Evolutionary conservation across 805 yeast species (phyloP).

Genomic region (Isabelozyma heimii): DNA sequence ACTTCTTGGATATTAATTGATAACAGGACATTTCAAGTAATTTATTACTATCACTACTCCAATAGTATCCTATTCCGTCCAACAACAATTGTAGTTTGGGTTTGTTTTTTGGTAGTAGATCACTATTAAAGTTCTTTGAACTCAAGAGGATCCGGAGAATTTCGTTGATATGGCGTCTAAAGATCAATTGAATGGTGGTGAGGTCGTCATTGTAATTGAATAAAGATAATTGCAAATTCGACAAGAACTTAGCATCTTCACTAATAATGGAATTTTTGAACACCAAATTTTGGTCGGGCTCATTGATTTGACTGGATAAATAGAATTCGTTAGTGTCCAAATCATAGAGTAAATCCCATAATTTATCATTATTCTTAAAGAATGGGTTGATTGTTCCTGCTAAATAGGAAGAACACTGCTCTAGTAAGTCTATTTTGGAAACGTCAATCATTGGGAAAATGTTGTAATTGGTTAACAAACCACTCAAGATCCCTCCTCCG

Average conservation of each 20-base stretch:
- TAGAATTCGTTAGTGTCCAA: constrained; percentile 49
- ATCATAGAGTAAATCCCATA: constrained; percentile 65
- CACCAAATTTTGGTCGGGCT: constrained; percentile 9
- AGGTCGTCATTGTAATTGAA: constrained; percentile 45
- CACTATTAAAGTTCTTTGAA: constrained; percentile 32
- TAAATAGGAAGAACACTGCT: constrained; percentile 41
- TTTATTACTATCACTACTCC: constrained; percentile 42
- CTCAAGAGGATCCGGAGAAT: constrained; percentile 36
- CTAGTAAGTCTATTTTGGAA: constrained; percentile 50
- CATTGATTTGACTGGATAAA: constrained; percentile 19
- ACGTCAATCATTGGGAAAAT: constrained; percentile 63
- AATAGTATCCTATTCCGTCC: constrained; percentile 43
- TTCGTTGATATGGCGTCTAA: constrained; percentile 45
- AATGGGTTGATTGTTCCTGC: constrained; percentile 71
- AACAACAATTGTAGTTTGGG: constrained; percentile 24
- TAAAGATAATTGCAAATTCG: constrained; percentile 41
- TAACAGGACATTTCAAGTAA: constrained; percentile 40
- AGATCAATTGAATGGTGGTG: constrained; percentile 41
- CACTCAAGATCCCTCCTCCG: constrained; percentile 42
- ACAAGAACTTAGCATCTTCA: constrained; percentile 44
- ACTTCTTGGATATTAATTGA: constrained; percentile 33
- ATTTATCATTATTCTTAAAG: constrained; percentile 49
- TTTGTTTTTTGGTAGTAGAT: constrained; percentile 11
- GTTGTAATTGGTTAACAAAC: constrained; percentile 35
- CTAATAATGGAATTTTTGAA: constrained; percentile 37